Percentiles rank a stretch among this genome's conserved stretches.
phyloP scores from a whole-genome alignment of 768 basidiomycete species.

The Boletus sensibilis region DNA sequence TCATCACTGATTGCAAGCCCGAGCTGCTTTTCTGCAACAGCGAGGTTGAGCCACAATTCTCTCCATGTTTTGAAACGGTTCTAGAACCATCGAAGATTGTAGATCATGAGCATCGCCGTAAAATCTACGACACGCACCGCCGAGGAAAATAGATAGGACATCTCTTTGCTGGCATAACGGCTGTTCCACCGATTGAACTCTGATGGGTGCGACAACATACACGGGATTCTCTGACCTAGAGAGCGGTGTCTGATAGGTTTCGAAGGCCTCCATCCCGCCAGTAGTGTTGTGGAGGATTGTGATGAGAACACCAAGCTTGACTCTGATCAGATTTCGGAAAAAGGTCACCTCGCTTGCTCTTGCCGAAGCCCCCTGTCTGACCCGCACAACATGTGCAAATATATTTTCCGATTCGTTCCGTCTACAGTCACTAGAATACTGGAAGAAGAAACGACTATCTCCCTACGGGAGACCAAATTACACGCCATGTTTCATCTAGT shows the following conservation, averaged over 20 bases:
- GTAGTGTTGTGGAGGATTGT: background rate
- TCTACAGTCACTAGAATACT: too few relatives aligned
- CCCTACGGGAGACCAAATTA: too few relatives aligned
- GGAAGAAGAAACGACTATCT: too few relatives aligned
- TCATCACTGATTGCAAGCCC: slow-evolving; percentile 87
- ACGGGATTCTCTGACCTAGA: slow-evolving; percentile 54
- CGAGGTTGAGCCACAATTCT: slow-evolving; percentile 92
- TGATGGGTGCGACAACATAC: background rate
- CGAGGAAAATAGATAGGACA: slow-evolving; percentile 95
- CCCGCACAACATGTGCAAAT: background rate
- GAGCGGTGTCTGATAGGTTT: slow-evolving; percentile 79
- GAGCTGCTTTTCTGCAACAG: slow-evolving; percentile 94
- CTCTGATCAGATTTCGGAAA: slow-evolving; percentile 7
- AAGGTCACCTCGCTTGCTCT: background rate
- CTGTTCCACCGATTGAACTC: slow-evolving; percentile 39
- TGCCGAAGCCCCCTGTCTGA: background rate
- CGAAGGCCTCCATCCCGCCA: slow-evolving; percentile 54
- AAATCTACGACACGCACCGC: slow-evolving; percentile 51
- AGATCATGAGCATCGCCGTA: background rate
- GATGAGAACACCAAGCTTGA: background rate
- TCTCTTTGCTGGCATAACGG: slow-evolving; percentile 99
- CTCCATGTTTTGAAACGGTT: slow-evolving; percentile 96
- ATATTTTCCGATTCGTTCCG: background rate
- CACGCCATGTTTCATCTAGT: too few relatives aligned
- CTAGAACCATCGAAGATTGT: slow-evolving; percentile 39